These are phyloP conservation scores for Candida loeiensis DNA, from an alignment of 805 yeast genomes.

Conservation along the genomic window DNA sequence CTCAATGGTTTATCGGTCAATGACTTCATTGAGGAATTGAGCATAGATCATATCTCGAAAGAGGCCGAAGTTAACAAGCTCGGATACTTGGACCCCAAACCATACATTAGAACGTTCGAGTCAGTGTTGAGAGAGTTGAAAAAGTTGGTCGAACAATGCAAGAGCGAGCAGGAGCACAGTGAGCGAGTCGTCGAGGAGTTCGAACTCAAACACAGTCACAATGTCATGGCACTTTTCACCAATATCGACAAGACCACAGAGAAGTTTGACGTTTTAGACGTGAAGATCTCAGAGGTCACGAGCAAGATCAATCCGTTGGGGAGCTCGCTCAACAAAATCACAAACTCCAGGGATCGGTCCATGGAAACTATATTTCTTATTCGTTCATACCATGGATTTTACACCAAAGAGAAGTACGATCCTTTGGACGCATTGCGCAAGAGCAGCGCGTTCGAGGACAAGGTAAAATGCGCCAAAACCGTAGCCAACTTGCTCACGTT, in stretches of 20 bases:
- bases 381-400: conserved; percentile 73
- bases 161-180: conserved; percentile 45
- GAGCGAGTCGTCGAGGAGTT: conserved; percentile 55
- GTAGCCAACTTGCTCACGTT: conserved; percentile 63
- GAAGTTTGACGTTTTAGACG: conserved; percentile 50
- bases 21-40: conserved; percentile 76
- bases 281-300: conserved; percentile 53
- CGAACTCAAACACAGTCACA: conserved; percentile 66
- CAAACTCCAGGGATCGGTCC: conserved; percentile 71
- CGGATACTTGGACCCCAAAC: conserved; percentile 80
- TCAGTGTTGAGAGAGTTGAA: conserved; percentile 72
- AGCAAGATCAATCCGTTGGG: conserved; percentile 66
- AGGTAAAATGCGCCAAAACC: conserved; percentile 63
- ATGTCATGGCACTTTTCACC: conserved; percentile 53
- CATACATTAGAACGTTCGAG: conserved; percentile 91
- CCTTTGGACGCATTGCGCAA: conserved; percentile 58
- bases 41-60: conserved; percentile 58
- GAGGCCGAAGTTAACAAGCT: conserved; percentile 49
- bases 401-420: conserved; percentile 48
- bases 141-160: conserved; percentile 55
- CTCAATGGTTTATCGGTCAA: conserved; percentile 67
- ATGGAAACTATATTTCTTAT: conserved; percentile 68
- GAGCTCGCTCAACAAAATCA: conserved; percentile 60
- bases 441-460: conserved; percentile 46
- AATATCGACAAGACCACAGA: conserved; percentile 44